A percentile compares a stretch with the other conserved stretches of the same genome.
These are phyloP conservation scores for Iodosphaeria phyllophila DNA, from an alignment of 2,329 filamentous ascomycete species.

Conservation along the genomic window DNA sequence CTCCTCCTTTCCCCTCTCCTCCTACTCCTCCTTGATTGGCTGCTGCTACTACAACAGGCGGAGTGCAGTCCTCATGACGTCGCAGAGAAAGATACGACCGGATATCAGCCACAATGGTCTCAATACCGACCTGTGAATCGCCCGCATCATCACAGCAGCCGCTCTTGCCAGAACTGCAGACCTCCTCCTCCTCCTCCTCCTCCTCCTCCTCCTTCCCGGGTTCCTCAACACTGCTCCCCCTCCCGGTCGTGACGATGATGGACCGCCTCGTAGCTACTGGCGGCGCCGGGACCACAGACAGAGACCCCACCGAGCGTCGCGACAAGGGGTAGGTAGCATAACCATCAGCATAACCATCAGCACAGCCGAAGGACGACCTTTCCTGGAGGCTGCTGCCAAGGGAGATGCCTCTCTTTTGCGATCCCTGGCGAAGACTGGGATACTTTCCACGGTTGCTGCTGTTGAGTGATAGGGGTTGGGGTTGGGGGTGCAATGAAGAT, in stretches of 20 bases:
- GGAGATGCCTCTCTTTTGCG: neutral
- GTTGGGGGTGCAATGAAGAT: neutral
- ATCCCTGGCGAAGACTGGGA: neutral
- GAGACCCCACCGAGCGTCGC: no score
- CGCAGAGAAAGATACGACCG: constrained; percentile 9
- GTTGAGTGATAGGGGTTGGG: neutral
- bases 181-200: no score
- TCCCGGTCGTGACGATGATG: constrained; percentile 1
- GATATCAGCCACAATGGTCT: constrained; percentile 10
- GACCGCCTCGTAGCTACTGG: constrained; percentile 3
- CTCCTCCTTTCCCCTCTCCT: no score
- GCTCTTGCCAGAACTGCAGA: no score
- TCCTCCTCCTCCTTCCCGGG: no score
- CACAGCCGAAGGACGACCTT: no score
- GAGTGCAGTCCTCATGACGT: constrained; percentile 5
- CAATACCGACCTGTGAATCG: constrained; percentile 2
- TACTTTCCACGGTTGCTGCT: neutral
- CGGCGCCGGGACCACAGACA: constrained; percentile 4
- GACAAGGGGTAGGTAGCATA: no score
- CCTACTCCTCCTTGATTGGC: neutral
- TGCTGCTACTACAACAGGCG: neutral
- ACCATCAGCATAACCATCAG: no score
- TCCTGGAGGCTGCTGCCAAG: no score
- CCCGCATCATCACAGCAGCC: neutral
- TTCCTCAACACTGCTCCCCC: neutral